These are phyloP conservation scores for Hypomyces rosellus DNA, from an alignment of 2,329 filamentous ascomycete species.

Conservation along the genomic window DNA sequence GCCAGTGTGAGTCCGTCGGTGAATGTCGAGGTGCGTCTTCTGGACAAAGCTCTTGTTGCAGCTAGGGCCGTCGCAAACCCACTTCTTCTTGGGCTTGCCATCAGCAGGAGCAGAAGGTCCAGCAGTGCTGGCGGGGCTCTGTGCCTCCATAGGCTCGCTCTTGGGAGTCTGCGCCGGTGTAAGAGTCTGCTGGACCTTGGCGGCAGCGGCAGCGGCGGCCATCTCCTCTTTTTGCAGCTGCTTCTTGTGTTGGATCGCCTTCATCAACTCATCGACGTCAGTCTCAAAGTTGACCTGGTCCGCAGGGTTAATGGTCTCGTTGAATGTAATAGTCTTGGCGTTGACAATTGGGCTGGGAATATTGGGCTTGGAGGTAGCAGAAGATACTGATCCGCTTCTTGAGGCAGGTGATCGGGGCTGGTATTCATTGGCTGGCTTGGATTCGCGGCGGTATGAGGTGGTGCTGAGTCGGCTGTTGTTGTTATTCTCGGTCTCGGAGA, in stretches of 20 bases:
- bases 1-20: slow-evolving; percentile 81
- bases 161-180: slow-evolving; percentile 19
- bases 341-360: slow-evolving; percentile 23
- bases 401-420: slow-evolving; percentile 27
- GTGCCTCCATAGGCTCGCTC: slow-evolving; percentile 14
- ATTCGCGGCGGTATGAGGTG: slow-evolving; percentile 19
- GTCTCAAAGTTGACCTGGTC: slow-evolving; percentile 65
- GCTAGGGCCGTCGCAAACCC: slow-evolving; percentile 64
- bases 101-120: slow-evolving; percentile 18
- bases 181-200: slow-evolving; percentile 17
- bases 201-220: slow-evolving; percentile 13
- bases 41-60: slow-evolving; percentile 83
- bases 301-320: slow-evolving; percentile 39
- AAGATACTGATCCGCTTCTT: slow-evolving; percentile 26
- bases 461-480: slow-evolving; percentile 14
- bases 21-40: slow-evolving; percentile 89
- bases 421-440: slow-evolving; percentile 25
- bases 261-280: slow-evolving; percentile 82
- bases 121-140: slow-evolving; percentile 23
- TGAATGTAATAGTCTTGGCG: slow-evolving; percentile 38
- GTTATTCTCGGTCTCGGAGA: slow-evolving; percentile 17
- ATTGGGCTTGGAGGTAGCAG: neutral
- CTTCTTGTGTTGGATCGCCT: slow-evolving; percentile 68
- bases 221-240: slow-evolving; percentile 26
- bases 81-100: slow-evolving; percentile 48